Evolutionary conservation across 768 basidiomycete species (phyloP), one percentile per base, ranked within the genome.

Genomic region (Myochromella boudieri): DNA sequence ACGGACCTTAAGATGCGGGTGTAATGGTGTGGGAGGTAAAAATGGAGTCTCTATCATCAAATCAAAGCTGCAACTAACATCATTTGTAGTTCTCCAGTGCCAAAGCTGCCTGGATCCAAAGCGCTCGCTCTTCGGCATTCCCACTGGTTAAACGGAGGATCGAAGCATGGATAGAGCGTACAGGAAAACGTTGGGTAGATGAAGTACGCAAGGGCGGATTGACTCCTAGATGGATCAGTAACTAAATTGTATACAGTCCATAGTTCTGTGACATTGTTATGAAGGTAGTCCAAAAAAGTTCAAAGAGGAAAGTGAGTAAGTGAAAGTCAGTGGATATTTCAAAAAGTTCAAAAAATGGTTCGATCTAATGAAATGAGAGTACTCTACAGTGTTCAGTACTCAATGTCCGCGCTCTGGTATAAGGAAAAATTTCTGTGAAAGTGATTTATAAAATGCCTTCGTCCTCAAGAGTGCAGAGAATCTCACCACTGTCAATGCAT

Each of bases 61-160:
- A n/a, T n/a, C n/a, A n/a, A n/a, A n/a, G n/a, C n/a, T n/a, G n/a
- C n/a, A n/a, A n/a, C n/a, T n/a, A n/a, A 36, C 12, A 27, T 20
- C 46, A 43, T 28, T 24, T 46, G 28, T 36, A 72, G 67, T 75
- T 65, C 58, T 73, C 74, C 46, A 63, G 68, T 49, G 72, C 68
- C 14, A 63, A 61, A 14, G 61, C 68, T 9, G 21, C 65, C 20
- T 77, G 74, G 74, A 72, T 77, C 41, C 39, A 60, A 42, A 56
- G 58, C 17, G 72, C 73, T 22, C 68, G 71, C 17, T 50, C 64
- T 7, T 57, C 57, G 38, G 54, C 69, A 21, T 72, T 66, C 55
- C 68, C 70, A 25, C 60, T 58, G 15, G 15, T 15, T 25, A 6
- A 25, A 21, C 27, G 36, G n/a, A 24, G 2, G 29, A 24, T 38